Evolutionary conservation across 2,329 filamentous ascomycete genomes (phyloP), one percentile per base, ranked within the genome.

Genomic region (Talaromyces sp.): DNA sequence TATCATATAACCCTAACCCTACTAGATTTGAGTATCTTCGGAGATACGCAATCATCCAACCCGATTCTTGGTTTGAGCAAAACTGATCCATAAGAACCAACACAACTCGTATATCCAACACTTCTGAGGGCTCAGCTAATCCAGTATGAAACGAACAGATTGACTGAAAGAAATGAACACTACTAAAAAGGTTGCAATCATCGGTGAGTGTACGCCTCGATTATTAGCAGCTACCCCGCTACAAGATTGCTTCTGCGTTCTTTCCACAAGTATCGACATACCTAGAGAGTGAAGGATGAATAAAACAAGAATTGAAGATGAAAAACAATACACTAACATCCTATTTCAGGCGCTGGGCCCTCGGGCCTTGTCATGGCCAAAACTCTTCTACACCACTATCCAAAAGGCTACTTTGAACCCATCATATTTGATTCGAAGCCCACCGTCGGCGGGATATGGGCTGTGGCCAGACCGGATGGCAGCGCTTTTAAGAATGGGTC

Each of bases 391-490:
- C 82, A 87, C 76, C 82, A 87, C 72, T 80, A 80, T 37, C 81
- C 84, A 0, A 74, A 77, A 0, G 75, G 72, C 24, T 79, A 81
- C 6, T 93, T 91, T 77, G 79, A 82, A 5, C 88, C 94, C 57
- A 89, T 86, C 3, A 75, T 96, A 27, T 91, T 90, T 71, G 92
- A 96, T 58, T 79, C 83, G 16, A 84, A 87, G 56, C 72, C 82
- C 39, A 83, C 85, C 45, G 82, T 94, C 16, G 92, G 91, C 11
- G 92, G 92, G 0, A 84, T 95, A n/a, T 96, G 92, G 92, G 60
- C 59, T 35, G 57, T 62, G 6, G n/a, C 27, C 31, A 45, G 19
- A 86, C 90, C 67, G 89, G 89, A 9, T 14, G 10, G 33, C 31
- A 50, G 11, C 16, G 22, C 37, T 48, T 13, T 22, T 11, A 14